phyloP scores from a whole-genome alignment of 495 filamentous ascomycete species.

The Lophiotrema nucula region DNA sequence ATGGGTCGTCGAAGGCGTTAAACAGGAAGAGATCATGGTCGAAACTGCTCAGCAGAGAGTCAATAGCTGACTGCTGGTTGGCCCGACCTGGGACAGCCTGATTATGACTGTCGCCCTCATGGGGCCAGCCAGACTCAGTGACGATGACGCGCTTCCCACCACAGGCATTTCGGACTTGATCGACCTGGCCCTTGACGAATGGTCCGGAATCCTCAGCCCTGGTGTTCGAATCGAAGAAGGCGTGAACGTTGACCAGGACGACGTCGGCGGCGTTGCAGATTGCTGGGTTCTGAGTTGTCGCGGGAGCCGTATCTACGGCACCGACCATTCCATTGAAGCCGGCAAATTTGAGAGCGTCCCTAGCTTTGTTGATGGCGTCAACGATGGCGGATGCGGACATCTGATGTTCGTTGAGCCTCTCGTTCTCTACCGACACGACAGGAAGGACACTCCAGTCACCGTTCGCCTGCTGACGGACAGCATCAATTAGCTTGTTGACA shows the following conservation, averaged over 20 bases:
- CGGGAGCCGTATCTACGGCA: constrained; percentile 73
- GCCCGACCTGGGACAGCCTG: constrained; percentile 59
- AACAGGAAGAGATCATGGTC: constrained; percentile 62
- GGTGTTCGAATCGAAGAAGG: constrained; percentile 73
- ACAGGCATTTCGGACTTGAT: constrained; percentile 53
- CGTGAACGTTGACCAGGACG: constrained; percentile 77
- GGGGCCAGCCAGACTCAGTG: constrained; percentile 86
- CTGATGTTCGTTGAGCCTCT: constrained; percentile 64
- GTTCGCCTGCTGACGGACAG: constrained; percentile 48
- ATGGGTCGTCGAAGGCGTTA: constrained; percentile 70
- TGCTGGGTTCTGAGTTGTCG: constrained; percentile 61
- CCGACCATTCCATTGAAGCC: constrained; percentile 76
- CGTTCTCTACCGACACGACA: constrained; percentile 77
- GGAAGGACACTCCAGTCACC: constrained; percentile 64
- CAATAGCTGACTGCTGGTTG: constrained; percentile 64
- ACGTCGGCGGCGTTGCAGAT: constrained; percentile 74
- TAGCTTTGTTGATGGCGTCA: constrained; percentile 55
- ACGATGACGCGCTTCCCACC: constrained; percentile 59
- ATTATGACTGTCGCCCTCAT: constrained; percentile 60
- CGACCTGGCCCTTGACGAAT: constrained; percentile 57
- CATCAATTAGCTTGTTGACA: constrained; percentile 45
- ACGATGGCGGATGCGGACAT: constrained; percentile 53
- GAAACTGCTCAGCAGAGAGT: constrained; percentile 59
- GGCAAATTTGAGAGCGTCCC: constrained; percentile 53
- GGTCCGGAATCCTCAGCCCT: constrained; percentile 58